These are phyloP conservation scores for Tylopilus sp. DNA, from an alignment of 768 basidiomycete species.

Conservation along the genomic window DNA sequence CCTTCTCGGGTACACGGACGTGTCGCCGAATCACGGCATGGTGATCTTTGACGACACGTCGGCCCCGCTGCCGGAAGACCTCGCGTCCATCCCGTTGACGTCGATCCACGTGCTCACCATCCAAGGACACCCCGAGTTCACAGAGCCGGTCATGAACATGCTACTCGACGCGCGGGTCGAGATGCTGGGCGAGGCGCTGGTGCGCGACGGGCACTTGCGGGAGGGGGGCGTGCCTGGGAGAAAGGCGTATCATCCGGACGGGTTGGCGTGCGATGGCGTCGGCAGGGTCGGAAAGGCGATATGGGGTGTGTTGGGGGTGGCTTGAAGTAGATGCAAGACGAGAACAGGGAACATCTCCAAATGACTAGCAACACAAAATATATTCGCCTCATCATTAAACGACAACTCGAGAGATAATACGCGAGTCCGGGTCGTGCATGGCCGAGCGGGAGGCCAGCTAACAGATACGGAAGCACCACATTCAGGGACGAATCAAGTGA, in stretches of 20 bases:
- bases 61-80: background rate
- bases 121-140: background rate
- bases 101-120: conserved; percentile 26
- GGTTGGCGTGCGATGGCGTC: conserved; percentile 43
- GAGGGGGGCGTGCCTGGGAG: conserved; percentile 25
- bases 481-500: no score
- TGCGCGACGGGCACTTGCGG: conserved; percentile 38
- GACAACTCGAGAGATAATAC: no score
- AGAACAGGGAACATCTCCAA: no score
- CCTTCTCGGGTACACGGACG: conserved; percentile 60
- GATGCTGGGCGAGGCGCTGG: conserved; percentile 4
- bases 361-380: no score
- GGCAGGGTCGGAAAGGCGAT: conserved; percentile 39
- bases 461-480: no score
- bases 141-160: background rate
- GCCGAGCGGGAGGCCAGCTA: no score
- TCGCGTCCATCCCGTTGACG: conserved; percentile 25
- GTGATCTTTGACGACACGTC: conserved; percentile 39
- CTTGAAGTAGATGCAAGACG: background rate
- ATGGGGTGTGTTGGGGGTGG: conserved; percentile 45
- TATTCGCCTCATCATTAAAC: no score
- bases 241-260: conserved; percentile 21
- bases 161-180: background rate
- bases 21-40: conserved; percentile 70
- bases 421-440: no score